Evolutionary conservation across 768 basidiomycete species (phyloP).

Genomic region (Lentinula sp.): DNA sequence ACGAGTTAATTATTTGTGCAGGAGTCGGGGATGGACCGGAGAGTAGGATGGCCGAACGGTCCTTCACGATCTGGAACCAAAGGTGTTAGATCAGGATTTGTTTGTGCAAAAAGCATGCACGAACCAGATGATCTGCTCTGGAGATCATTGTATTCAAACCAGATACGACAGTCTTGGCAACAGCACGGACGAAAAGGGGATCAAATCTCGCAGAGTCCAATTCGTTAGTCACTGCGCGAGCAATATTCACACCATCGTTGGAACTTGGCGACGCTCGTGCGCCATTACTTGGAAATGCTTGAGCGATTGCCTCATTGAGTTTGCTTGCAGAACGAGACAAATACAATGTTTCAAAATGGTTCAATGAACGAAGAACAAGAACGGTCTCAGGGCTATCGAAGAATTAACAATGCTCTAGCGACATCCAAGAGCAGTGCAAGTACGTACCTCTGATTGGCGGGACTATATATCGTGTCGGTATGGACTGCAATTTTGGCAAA

Average conservation of each 20-base stretch:
- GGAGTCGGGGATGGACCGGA: constrained; percentile 73
- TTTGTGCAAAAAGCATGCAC: constrained; percentile 18
- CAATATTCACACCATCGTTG: constrained; percentile 71
- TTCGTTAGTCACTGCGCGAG: constrained; percentile 80
- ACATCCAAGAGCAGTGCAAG: neutral
- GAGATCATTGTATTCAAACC: constrained; percentile 65
- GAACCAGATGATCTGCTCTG: constrained; percentile 64
- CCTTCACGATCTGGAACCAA: constrained; percentile 53
- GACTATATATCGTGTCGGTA: constrained; percentile 89
- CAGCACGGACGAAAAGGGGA: constrained; percentile 73
- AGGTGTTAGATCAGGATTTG: constrained; percentile 3
- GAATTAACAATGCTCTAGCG: neutral
- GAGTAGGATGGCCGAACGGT: constrained; percentile 72
- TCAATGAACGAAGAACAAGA: constrained; percentile 76
- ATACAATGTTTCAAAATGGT: constrained; percentile 84
- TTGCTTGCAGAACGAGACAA: constrained; percentile 77
- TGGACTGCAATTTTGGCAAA: constrained; percentile 94
- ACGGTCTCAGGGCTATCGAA: constrained; percentile 81
- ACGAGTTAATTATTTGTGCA: constrained; percentile 73
- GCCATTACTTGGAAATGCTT: constrained; percentile 71
- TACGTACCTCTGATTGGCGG: constrained; percentile 73
- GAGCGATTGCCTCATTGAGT: constrained; percentile 76
- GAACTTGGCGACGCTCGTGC: constrained; percentile 63
- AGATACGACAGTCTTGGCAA: constrained; percentile 67
- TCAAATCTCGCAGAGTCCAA: constrained; percentile 92